A percentile compares a stretch with the other conserved stretches of the same genome.
phyloP scores from a whole-genome alignment of 352 stramenopile genomes.

The Phytophthora tentaculata region DNA sequence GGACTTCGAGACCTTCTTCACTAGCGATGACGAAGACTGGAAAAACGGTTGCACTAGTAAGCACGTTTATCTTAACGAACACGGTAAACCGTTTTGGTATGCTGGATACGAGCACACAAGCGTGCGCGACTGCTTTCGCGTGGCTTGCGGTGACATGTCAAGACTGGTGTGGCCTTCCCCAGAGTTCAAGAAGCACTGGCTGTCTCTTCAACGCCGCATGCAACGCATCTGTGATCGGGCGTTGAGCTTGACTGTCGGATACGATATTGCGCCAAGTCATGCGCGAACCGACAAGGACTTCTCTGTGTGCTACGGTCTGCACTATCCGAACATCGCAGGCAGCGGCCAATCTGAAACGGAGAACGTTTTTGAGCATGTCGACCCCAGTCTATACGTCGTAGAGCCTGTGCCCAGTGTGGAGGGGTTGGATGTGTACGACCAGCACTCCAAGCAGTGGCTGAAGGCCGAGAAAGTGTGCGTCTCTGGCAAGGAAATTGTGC shows the following conservation, averaged over 20 bases:
- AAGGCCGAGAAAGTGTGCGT: slow-evolving; percentile 54
- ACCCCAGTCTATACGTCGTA: slow-evolving; percentile 66
- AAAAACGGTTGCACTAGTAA: slow-evolving; percentile 60
- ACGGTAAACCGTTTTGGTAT: slow-evolving; percentile 70
- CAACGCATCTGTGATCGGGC: slow-evolving; percentile 62
- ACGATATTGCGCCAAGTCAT: slow-evolving; percentile 37
- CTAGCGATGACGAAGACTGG: slow-evolving; percentile 39
- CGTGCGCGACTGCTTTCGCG: slow-evolving; percentile 66
- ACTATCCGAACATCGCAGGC: slow-evolving; percentile 63
- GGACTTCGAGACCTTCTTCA: slow-evolving; percentile 58
- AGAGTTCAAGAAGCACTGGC: slow-evolving; percentile 50
- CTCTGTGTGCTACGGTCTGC: slow-evolving; percentile 68
- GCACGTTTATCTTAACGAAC: slow-evolving; percentile 64
- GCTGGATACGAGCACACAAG: slow-evolving; percentile 63
- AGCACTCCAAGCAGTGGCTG: slow-evolving; percentile 58
- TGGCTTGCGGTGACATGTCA: slow-evolving; percentile 59
- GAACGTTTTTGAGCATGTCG: slow-evolving; percentile 73
- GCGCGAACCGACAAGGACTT: slow-evolving; percentile 51
- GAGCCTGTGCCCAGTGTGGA: slow-evolving; percentile 61
- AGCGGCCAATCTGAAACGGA: slow-evolving; percentile 59
- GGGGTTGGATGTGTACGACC: slow-evolving; percentile 65
- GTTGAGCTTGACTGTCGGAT: slow-evolving; percentile 57
- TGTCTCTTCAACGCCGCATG: slow-evolving; percentile 48
- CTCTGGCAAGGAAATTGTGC: slow-evolving; percentile 61
- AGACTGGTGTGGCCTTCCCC: slow-evolving; percentile 51